These are phyloP conservation scores for Botryobasidium botryosum DNA, from an alignment of 768 basidiomycete species.

Conservation along the genomic window DNA sequence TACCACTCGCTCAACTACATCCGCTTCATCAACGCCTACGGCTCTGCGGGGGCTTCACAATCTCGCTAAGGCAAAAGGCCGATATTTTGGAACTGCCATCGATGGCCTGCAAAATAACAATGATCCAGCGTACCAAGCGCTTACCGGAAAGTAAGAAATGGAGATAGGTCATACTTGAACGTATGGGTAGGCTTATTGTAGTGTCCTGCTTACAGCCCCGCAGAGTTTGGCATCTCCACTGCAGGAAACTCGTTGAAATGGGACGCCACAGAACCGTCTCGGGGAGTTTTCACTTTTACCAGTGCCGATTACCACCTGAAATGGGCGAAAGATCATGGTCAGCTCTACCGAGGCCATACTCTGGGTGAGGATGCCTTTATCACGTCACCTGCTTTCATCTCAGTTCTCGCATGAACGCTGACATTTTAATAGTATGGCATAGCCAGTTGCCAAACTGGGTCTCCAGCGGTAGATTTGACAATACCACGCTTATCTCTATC, in stretches of 20 bases:
- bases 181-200: neutral
- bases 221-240: slow-evolving; percentile 9
- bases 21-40: neutral
- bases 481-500: slow-evolving; percentile 17
- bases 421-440: slow-evolving; percentile 27
- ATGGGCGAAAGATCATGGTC: slow-evolving; percentile 2
- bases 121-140: slow-evolving; percentile 1
- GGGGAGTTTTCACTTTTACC: neutral
- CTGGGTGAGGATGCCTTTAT: neutral
- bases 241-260: slow-evolving; percentile 7
- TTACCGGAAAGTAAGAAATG: slow-evolving; percentile 2
- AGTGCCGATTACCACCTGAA: slow-evolving; percentile 1
- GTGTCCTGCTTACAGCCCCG: neutral
- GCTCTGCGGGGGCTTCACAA: slow-evolving; percentile 3
- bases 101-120: slow-evolving; percentile 5
- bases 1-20: neutral
- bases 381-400: neutral
- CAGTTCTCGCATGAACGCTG: neutral
- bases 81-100: slow-evolving; percentile 10
- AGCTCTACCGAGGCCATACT: slow-evolving; percentile 4
- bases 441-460: slow-evolving; percentile 21
- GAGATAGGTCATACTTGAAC: neutral
- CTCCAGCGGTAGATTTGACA: slow-evolving; percentile 4
- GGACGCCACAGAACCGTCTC: neutral
- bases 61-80: slow-evolving; percentile 6